Percentiles rank a stretch among this genome's conserved stretches.
phyloP scores from a whole-genome alignment of 2,329 filamentous ascomycete species.

The Aspergillus ochraceoroseus region DNA sequence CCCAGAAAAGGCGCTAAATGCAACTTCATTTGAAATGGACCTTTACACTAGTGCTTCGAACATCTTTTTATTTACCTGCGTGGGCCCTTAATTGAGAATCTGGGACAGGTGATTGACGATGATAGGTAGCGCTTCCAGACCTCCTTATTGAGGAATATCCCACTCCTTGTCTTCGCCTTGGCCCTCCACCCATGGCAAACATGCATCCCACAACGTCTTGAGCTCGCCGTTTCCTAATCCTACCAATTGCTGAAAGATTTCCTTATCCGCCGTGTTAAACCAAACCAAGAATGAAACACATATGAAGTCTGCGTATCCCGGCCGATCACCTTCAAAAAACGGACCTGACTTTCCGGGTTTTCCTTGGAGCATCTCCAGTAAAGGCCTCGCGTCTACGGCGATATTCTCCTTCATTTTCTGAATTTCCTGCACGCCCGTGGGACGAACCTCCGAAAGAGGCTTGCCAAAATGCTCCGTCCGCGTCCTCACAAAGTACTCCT shows the following conservation, averaged over 20 bases:
- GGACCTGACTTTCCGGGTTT: constrained; percentile 30
- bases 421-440: constrained; percentile 21
- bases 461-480: constrained; percentile 27
- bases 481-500: constrained; percentile 31
- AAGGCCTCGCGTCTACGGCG: constrained; percentile 19
- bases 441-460: constrained; percentile 28
- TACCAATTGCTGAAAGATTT: constrained; percentile 24
- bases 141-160: constrained; percentile 22
- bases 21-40: background rate
- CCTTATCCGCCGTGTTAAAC: constrained; percentile 23
- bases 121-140: too few species aligned
- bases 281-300: constrained; percentile 26
- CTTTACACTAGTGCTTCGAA: too few species aligned
- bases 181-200: constrained; percentile 31
- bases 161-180: constrained; percentile 35
- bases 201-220: constrained; percentile 28
- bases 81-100: too few species aligned
- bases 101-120: too few species aligned
- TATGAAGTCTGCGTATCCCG: constrained; percentile 31
- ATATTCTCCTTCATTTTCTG: constrained; percentile 19
- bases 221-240: constrained; percentile 28
- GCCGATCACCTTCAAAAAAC: constrained; percentile 33
- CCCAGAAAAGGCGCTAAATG: constrained; percentile 15
- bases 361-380: constrained; percentile 29
- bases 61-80: background rate